Evolutionary conservation across 345 rosid species (phyloP).

Genomic region (Citrus mangshanensis): DNA sequence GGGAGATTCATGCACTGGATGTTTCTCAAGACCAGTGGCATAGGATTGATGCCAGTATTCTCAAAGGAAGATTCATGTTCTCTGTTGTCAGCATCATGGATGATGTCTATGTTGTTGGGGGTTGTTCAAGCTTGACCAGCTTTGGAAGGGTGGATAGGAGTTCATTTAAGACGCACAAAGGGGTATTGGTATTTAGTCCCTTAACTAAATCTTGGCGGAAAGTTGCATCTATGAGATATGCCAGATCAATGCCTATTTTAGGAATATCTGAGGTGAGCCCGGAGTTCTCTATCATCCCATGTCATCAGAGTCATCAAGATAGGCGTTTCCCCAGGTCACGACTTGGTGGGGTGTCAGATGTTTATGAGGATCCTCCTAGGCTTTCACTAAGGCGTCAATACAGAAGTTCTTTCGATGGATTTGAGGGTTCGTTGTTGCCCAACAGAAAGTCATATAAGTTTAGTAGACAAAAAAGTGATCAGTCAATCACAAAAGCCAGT

Average conservation of each 20-base stretch:
- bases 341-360: slow-evolving; percentile 70
- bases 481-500: slow-evolving; percentile 31
- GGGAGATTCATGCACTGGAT: slow-evolving; percentile 78
- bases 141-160: slow-evolving; percentile 72
- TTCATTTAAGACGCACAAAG: slow-evolving; percentile 82
- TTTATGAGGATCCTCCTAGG: slow-evolving; percentile 95
- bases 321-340: slow-evolving; percentile 68
- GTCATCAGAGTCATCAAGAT: slow-evolving; percentile 65
- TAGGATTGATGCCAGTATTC: slow-evolving; percentile 56
- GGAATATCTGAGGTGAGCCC: slow-evolving; percentile 68
- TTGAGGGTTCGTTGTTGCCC: slow-evolving; percentile 32
- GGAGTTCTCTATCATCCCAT: slow-evolving; percentile 43
- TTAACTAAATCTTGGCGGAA: slow-evolving; percentile 80
- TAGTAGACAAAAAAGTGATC: slow-evolving; percentile 54
- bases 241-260: slow-evolving; percentile 78
- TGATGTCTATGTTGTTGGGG: slow-evolving; percentile 79
- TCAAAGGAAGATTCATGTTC: slow-evolving; percentile 85
- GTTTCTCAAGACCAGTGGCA: slow-evolving; percentile 78
- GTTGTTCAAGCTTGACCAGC: slow-evolving; percentile 70
- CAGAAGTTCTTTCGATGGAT: slow-evolving; percentile 51
- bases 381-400: slow-evolving; percentile 75
- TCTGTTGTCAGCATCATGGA: slow-evolving; percentile 71
- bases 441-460: slow-evolving; percentile 51
- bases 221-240: slow-evolving; percentile 74
- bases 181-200: slow-evolving; percentile 74